These are phyloP conservation scores for Porphyrellus cyaneotinctus DNA, from an alignment of 768 basidiomycete genomes.

Conservation along the genomic window DNA sequence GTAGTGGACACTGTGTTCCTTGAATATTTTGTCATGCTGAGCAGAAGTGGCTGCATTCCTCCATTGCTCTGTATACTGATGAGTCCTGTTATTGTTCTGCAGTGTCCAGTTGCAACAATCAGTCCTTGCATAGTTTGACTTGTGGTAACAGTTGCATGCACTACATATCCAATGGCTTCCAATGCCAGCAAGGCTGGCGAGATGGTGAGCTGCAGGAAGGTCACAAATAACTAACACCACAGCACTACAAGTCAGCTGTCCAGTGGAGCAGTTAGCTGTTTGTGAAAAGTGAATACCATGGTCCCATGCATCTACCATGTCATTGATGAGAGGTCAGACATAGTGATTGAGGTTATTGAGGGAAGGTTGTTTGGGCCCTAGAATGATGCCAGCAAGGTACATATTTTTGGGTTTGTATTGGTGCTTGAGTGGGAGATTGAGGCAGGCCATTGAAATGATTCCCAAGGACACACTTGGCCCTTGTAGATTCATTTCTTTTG, in stretches of 20 bases:
- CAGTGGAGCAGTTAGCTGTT: slow-evolving; percentile 15
- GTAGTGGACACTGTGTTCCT: neutral
- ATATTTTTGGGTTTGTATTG: neutral
- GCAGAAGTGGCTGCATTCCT: neutral
- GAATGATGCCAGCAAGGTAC: neutral
- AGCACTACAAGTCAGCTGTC: slow-evolving; percentile 21
- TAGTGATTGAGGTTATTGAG: slow-evolving; percentile 14
- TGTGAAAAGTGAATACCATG: slow-evolving; percentile 24
- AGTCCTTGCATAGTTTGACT: neutral
- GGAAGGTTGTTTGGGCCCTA: neutral
- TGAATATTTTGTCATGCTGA: neutral
- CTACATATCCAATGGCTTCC: slow-evolving; percentile 29
- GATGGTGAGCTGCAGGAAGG: slow-evolving; percentile 32
- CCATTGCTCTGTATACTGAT: neutral
- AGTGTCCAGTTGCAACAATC: slow-evolving; percentile 19
- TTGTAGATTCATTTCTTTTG: neutral
- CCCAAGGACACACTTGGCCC: neutral
- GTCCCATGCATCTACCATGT: slow-evolving; percentile 31
- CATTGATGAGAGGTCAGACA: slow-evolving; percentile 32
- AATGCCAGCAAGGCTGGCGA: slow-evolving; percentile 10
- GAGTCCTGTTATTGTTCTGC: neutral
- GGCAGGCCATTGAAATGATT: neutral
- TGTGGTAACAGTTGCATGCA: slow-evolving; percentile 27
- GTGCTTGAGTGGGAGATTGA: neutral
- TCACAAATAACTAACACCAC: slow-evolving; percentile 34